Base-by-base conservation (phyloP, 2,329 filamentous ascomycete genomes). In the Nemania serpens region DNA sequence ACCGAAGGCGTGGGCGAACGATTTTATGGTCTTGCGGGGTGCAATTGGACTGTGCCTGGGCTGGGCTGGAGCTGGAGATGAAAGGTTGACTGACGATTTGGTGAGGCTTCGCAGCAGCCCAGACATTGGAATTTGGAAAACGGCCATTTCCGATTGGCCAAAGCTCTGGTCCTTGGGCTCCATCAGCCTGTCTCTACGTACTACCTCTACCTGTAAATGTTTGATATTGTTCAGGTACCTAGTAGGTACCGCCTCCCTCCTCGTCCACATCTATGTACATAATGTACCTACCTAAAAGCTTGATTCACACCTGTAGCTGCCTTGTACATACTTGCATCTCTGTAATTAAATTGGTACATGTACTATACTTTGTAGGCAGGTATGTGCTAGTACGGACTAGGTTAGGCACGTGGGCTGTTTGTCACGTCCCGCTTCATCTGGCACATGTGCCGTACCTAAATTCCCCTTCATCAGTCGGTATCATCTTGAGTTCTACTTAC, bases 111-210 rank as follows among this genome's bases (percentile, higher is more conserved):
- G 51, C 53, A 56, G 57, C 49, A 36, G 52, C 46, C 48, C 36
- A 29, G 29, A 41, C 29, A 25, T 51, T 41, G 54, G 57, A 62
- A 65, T 61, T 68, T 70, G 45, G 62, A 64, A 69, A 71, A 68
- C 67, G 66, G 51, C 34, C 60, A 55, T 51, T 52, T 55, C 57
- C 73, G 67, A 77, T 77, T 78, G 76, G 76, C 53, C 62, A 39
- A 68, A 75, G 71, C 72, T 75, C 64, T 34, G 48, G 36, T 33
- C 58, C 57, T 61, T 33, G 22, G 1, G 55, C 10, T 25, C 67
- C 67, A 68, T 61, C 17, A 11, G 10, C 15, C 17, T 22, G 33
- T 22, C 17, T 5, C 25, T 6, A 15, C 34, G 36, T 39, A 39
- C 36, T n/a, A n/a, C n/a, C n/a, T n/a, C n/a, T n/a, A n/a, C n/a